Percentiles rank a stretch among this genome's conserved stretches.
Evolutionary conservation across 257 asterid species (phyloP).

Genomic region (Nicotiana knightiana): DNA sequence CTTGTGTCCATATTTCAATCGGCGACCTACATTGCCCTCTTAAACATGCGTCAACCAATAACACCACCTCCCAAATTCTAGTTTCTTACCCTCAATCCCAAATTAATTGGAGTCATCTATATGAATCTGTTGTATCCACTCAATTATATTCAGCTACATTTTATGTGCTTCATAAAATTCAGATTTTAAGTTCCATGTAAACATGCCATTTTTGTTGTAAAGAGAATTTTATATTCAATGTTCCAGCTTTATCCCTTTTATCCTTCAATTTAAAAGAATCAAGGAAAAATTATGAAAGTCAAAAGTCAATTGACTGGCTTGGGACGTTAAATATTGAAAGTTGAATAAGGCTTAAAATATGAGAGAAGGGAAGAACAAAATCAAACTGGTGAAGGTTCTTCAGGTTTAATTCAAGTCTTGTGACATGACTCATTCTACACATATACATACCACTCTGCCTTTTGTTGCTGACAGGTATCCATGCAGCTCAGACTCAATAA

Average conservation of each 20-base stretch:
- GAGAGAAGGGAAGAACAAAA: not conserved
- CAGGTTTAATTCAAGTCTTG: not conserved
- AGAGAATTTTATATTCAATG: not conserved
- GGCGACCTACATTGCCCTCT: not conserved
- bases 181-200: not conserved
- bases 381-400: not conserved
- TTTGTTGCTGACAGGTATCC: constrained; percentile 84
- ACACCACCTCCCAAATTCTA: not conserved
- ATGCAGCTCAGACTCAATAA: constrained; percentile 81
- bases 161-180: not conserved
- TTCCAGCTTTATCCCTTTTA: not conserved
- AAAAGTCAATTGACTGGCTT: not conserved
- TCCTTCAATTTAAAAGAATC: not conserved
- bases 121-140: not conserved
- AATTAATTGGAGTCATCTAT: not conserved
- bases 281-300: not conserved
- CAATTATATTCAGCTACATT: not conserved
- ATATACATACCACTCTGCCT: constrained; percentile 79
- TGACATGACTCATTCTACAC: not conserved
- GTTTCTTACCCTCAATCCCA: not conserved
- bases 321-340: not conserved
- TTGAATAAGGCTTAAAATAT: not conserved
- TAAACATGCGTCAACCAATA: not conserved
- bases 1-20: not conserved
- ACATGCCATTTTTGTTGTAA: not conserved